Base-by-base conservation (phyloP, 768 basidiomycete species). In the Lentinula boryana region DNA sequence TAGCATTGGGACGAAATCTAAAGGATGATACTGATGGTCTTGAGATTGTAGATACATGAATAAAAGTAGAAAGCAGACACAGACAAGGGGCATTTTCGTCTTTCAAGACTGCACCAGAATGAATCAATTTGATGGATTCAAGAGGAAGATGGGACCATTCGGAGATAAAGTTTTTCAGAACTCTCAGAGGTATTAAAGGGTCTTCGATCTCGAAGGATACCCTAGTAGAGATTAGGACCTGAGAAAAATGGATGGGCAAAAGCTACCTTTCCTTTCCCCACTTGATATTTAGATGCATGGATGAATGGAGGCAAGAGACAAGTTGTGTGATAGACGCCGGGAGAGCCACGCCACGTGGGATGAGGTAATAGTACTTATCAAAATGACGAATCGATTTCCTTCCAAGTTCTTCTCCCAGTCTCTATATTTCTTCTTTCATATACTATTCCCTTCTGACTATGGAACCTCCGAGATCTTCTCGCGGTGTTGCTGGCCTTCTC, bases 81-180 rank as follows among this genome's bases (percentile, higher is more conserved):
- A 23, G 12, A 56, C 55, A 74, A 50, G 87, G 82, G 7, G 84
- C 81, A 61, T 75, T 70, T 70, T 94, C 87, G 69, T 96, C 93
- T 65, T 87, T 89, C 83, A 98, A 89, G 71, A 97, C 83, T 1
- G 92, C 94, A 41, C 96, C 96, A 50, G 89, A 84, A 75, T 90
- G 87, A 64, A 98, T 85, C 68, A 98, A 82, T 71, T 94, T 93
- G 81, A 97, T 92, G 32, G 83, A 81, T 64, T 80, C 68, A 32
- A 74, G 71, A 0, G 88, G 83, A 12, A 98, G 80, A 58, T 86
- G 86, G 2, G 91, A 95, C 67, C 88, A 84, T 5, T 86, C 80
- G 13, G 91, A 87, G 55, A 97, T 75, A 21, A 81, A 77, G 3
- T 77, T 65, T 41, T 89, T 81, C 56, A 95, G 72, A 7, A 74